Conservation (phyloP, 164 flowering plant genomes). For the Liquidambar formosana region DNA sequence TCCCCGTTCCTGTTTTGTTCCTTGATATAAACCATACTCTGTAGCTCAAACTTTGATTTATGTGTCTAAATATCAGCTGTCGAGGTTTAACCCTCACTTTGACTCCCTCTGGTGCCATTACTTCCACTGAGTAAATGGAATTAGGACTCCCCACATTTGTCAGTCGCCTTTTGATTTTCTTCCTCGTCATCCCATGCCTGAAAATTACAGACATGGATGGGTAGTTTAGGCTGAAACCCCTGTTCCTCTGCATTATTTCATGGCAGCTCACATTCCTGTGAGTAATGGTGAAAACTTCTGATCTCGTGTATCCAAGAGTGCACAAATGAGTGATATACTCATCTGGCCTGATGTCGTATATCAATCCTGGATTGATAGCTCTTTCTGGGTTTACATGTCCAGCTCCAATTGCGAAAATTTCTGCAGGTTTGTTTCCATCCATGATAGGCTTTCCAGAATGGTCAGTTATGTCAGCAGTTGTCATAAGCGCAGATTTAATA, state of each 20-base stretch:
- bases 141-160: conserved; percentile 83
- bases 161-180: conserved; percentile 49
- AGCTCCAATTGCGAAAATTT: conserved; percentile 70
- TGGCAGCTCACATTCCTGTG: conserved; percentile 73
- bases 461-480: conserved; percentile 66
- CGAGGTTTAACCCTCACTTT: conserved; percentile 63
- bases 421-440: conserved; percentile 69
- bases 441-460: conserved; percentile 60
- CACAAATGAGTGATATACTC: conserved; percentile 82
- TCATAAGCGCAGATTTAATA: conserved; percentile 85
- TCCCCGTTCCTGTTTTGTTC: conserved; percentile 29
- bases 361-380: conserved; percentile 78
- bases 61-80: conserved; percentile 46
- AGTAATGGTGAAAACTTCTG: conserved; percentile 67
- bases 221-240: conserved; percentile 81
- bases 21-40: conserved; percentile 59
- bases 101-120: conserved; percentile 76
- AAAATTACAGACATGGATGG: conserved; percentile 77
- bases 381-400: conserved; percentile 87
- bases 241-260: conserved; percentile 41
- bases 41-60: conserved; percentile 59
- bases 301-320: conserved; percentile 57
- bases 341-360: conserved; percentile 69
- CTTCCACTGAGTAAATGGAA: conserved; percentile 68
- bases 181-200: conserved; percentile 45